Evolutionary conservation across 768 basidiomycete species (phyloP), one percentile per base, ranked within the genome.

Genomic region (Plicaturopsis crispa): DNA sequence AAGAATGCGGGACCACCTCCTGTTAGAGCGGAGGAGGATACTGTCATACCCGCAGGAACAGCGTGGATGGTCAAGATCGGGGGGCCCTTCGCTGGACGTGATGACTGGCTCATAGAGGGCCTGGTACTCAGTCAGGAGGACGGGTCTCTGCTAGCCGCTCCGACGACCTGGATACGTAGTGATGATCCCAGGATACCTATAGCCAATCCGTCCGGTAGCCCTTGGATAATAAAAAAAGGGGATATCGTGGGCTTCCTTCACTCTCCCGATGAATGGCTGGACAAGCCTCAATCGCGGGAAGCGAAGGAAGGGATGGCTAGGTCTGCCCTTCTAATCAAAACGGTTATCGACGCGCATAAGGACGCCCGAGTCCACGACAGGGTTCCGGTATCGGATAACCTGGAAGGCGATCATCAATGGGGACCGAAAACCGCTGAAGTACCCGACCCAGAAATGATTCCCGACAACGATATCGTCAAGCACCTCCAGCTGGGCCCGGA

Each of bases 381-480:
- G 26, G 26, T 10, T 26, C 18, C 19, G 10, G n/a, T 16, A 12
- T 36, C 41, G 13, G 40, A 43, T 18, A 20, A 37, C 20, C 24
- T 30, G 1, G 41, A 36, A 2, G 34, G 20, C 1, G 50, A 53
- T 34, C 43, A 51, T 26, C 18, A 34, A 12, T 48, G 45, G 40
- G 46, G 48, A 2, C 49, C 52, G 3, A 57, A 57, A 20, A 52
- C 46, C 4, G 36, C 48, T 1, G 56, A 49, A 12, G 35, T 45
- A 0, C 55, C 55, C 11, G 48, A 43, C n/a, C n/a, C n/a, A 5
- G 49, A 49, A 8, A 45, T 39, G 8, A 21, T 42, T 20, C 20
- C 13, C 12, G 31, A 28, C 3, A 26, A 13, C 12, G 41, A 43
- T 17, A 35, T 51, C 3, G 18, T 47, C 3, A 20, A 33, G 6